Evolutionary conservation across 441 rosid genomes (phyloP).

Genomic region (Erodium texanum): DNA sequence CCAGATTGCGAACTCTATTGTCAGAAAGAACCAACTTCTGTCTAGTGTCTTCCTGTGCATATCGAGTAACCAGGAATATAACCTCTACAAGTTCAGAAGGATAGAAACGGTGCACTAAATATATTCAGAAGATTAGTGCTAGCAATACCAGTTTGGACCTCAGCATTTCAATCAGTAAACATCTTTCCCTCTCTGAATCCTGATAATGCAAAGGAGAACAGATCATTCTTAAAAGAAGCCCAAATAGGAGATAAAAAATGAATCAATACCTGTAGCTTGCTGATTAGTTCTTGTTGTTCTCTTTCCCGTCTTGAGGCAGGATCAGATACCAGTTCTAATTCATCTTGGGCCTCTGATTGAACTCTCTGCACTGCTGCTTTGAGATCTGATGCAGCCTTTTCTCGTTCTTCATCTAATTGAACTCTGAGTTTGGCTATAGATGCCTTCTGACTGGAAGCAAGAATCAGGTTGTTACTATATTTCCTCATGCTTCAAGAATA

Average conservation of each 20-base stretch:
- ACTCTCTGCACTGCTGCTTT: conserved; percentile 74
- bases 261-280: conserved; percentile 66
- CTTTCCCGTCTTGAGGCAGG: conserved; percentile 52
- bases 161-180: conserved; percentile 61
- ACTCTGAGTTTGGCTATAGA: conserved; percentile 60
- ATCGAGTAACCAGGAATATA: too few relatives aligned
- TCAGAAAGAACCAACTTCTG: conserved; percentile 74
- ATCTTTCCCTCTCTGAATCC: conserved; percentile 74
- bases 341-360: conserved; percentile 70
- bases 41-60: conserved; percentile 71
- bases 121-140: neutral
- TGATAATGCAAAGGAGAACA: conserved; percentile 27
- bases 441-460: conserved; percentile 61
- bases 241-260: conserved; percentile 13
- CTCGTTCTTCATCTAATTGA: conserved; percentile 73
- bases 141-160: conserved; percentile 68
- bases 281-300: conserved; percentile 70
- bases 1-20: conserved; percentile 82
- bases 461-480: conserved; percentile 6
- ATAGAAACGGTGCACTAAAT: conserved; percentile 5
- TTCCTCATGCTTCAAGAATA: too few relatives aligned
- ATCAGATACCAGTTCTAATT: conserved; percentile 54
- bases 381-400: conserved; percentile 54
- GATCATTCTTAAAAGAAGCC: conserved; percentile 15
- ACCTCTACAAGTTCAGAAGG: conserved; percentile 5